Evolutionary conservation across 345 rosid species (phyloP), one percentile per base, ranked within the genome.

Genomic region (Laguncularia racemosa): DNA sequence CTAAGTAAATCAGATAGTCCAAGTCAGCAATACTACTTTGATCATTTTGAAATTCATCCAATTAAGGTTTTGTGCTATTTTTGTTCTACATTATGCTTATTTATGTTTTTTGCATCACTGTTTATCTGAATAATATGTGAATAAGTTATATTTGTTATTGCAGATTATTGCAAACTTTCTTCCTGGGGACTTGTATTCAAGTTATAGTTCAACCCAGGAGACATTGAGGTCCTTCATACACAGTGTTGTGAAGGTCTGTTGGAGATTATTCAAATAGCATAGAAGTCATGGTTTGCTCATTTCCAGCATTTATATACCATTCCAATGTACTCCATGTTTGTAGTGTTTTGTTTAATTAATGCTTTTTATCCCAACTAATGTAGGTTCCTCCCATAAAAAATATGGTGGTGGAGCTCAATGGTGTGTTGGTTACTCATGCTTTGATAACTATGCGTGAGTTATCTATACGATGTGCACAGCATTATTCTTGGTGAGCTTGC

Each of bases 21-120:
- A 50, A 84, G 93, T 80, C 84, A 56, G 70, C 95, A 78, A 66
- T 86, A 76, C 66, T 88, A 92, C 76, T 88, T 92, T 68, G 95
- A 91, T 69, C 77, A 88, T 78, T 86, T 91, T 80, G 98, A 88
- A 79, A 79, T 88, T 70, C 98, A 88, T 64, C 98, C 98, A 11
- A 68, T 92, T 64, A 92, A 86, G 98, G 98, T 88, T 71, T 57
- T 71, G 53, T 40, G 57, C 52, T 69, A 63, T 55, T 60, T 18
- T 58, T 13, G 52, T 49, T 67, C 13, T 33, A 12, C 50, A 13
- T 20, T 44, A 60, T 57, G 19, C 5, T 14, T n/a, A 33, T 18
- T 61, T 50, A 60, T 17, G 13, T 64, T 48, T 15, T 43, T 55
- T 16, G 11, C 19, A 66, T 55, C 8, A 61, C 62, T 56, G 40